These are phyloP conservation scores for Globisporangium iwayamae DNA, from an alignment of 352 stramenopile species.

Conservation along the genomic window DNA sequence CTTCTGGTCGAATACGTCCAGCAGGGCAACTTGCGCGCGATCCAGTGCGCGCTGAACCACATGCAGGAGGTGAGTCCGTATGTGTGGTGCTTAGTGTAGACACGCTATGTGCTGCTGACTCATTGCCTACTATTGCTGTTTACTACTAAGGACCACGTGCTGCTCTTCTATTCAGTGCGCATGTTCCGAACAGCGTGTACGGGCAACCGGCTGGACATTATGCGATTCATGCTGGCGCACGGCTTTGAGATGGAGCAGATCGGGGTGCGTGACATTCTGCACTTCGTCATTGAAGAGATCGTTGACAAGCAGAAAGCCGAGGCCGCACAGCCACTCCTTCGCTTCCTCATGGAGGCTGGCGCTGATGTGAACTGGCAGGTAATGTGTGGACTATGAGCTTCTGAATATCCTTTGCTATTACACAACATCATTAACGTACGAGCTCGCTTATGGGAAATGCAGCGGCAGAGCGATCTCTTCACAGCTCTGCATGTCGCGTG, in stretches of 20 bases:
- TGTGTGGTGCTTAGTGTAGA: not conserved
- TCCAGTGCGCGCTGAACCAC: constrained; percentile 43
- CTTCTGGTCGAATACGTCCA: constrained; percentile 47
- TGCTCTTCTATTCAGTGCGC: constrained; percentile 60
- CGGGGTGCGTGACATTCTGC: constrained; percentile 52
- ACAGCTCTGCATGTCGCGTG: constrained; percentile 69
- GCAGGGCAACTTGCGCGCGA: constrained; percentile 43
- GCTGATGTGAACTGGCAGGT: constrained; percentile 78
- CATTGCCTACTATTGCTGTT: not conserved
- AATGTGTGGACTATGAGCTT: not conserved
- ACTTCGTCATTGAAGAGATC: constrained; percentile 42
- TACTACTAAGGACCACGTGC: constrained; percentile 30
- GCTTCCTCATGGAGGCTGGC: constrained; percentile 56
- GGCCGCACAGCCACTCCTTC: constrained; percentile 44
- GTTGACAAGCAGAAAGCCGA: constrained; percentile 26
- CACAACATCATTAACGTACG: not conserved
- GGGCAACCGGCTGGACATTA: constrained; percentile 41
- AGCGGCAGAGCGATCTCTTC: constrained; percentile 52
- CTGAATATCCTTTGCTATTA: no score
- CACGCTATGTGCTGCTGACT: not conserved
- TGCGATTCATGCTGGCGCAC: constrained; percentile 61
- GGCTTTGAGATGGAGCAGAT: constrained; percentile 60
- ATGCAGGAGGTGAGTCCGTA: constrained; percentile 32
- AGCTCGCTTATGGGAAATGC: not conserved
- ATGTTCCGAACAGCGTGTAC: constrained; percentile 67